Evolutionary conservation across 179 eudicot species (phyloP), one percentile per base, ranked within the genome.

Genomic region (Beta macrorhiza): DNA sequence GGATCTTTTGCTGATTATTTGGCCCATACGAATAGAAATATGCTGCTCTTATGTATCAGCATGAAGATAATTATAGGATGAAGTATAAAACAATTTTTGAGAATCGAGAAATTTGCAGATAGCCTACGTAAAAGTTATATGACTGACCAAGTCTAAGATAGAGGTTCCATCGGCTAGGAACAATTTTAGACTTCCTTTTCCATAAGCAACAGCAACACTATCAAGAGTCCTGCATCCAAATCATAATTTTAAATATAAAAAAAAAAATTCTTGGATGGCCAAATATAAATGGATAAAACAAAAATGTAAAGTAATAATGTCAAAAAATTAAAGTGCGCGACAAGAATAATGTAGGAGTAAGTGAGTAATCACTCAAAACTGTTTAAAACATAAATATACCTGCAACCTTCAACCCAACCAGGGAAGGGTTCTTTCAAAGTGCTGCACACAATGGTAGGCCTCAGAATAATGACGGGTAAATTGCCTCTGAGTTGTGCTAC

Each of bases 331-430:
- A 29, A 29, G 32, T 29, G 32, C 32, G 1, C 32, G 32, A 29
- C 32, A 29, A 29, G 32, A 29, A 29, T 29, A 14, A 55, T 55
- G 14, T 9, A 14, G 13, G 58, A 9, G 13, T 9, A 29, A 29
- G 32, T 29, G 32, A 29, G 32, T 29, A 29, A 55, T 10, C 10
- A 14, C 58, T 7, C 7, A 55, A 9, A 2, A 55, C 10, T 55
- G 58, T 14, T 2, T 1, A 11, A 55, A 14, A 29, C 12, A 32
- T 3, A 67, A 17, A 77, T 53, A 44, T 83, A 93, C 98, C 95
- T 87, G 70, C 89, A 62, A 7, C 97, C 95, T 88, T 93, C 97
- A 56, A 91, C 85, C 98, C 97, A 93, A 72, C 97, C 97, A 0
- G 95, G 92, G 72, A 93, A 92, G 17, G 98, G 98, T 59, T 93